Evolutionary conservation across 208 protist genomes (phyloP).

Genomic region (Lotmaria passim): DNA sequence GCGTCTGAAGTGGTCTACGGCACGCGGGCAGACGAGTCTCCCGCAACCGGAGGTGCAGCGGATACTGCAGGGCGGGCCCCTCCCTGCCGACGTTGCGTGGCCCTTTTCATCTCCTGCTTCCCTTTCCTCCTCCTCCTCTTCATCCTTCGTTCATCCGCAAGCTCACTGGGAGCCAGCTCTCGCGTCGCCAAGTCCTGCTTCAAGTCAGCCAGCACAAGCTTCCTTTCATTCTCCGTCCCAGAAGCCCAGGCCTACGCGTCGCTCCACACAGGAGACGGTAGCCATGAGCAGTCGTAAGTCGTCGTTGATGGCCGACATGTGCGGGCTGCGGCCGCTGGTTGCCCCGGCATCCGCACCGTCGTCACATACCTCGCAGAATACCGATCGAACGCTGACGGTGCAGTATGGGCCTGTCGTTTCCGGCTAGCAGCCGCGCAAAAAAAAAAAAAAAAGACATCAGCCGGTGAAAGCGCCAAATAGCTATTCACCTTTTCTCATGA

Average conservation of each 20-base stretch:
- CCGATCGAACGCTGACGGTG: neutral
- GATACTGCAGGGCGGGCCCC: neutral
- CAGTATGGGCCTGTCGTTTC: constrained; percentile 24
- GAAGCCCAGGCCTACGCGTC: too few species aligned
- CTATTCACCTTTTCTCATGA: too few species aligned
- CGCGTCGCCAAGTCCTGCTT: neutral
- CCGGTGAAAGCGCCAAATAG: too few species aligned
- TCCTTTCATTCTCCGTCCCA: neutral
- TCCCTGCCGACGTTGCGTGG: neutral
- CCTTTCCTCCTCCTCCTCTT: too few species aligned
- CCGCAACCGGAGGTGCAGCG: neutral
- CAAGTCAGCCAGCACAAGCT: too few species aligned
- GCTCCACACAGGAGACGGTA: neutral
- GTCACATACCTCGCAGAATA: neutral
- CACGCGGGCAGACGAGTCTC: constrained; percentile 4
- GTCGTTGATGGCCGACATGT: constrained; percentile 13
- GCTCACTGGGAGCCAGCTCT: neutral
- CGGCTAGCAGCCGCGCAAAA: too few species aligned
- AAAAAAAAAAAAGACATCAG: too few species aligned
- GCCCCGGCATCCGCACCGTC: neutral
- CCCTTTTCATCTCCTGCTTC: neutral
- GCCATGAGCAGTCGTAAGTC: constrained; percentile 15
- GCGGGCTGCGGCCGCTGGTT: neutral
- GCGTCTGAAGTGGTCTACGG: neutral
- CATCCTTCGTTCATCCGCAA: too few species aligned